Conservation (phyloP, 495 filamentous ascomycete genomes). For the Baudoinia panamericana region DNA sequence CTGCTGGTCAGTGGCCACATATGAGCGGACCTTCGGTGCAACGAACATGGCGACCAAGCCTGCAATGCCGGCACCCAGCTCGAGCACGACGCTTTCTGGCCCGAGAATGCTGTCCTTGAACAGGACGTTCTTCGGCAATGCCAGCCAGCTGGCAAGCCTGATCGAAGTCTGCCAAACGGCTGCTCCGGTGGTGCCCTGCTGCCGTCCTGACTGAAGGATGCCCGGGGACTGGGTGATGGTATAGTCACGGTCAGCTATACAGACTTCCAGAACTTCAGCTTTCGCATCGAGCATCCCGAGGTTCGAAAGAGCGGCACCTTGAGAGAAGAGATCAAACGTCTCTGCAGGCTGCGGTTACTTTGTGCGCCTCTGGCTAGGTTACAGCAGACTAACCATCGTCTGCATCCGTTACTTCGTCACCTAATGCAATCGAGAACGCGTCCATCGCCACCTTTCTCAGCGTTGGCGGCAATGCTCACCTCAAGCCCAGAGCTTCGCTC, state of each 20-base stretch:
- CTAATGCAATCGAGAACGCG: conserved; percentile 24
- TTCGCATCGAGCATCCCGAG: conserved; percentile 75
- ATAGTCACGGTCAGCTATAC: conserved; percentile 55
- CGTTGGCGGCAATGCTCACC: too few species aligned
- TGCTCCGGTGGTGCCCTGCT: conserved; percentile 75
- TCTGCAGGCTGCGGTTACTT: conserved; percentile 39
- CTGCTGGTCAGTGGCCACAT: conserved; percentile 76
- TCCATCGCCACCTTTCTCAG: not conserved
- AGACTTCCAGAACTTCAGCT: conserved; percentile 50
- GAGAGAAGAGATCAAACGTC: conserved; percentile 72
- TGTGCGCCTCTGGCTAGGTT: not conserved
- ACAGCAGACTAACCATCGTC: conserved; percentile 24
- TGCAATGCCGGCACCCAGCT: conserved; percentile 81
- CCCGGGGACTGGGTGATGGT: conserved; percentile 76
- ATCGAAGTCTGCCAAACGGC: conserved; percentile 92
- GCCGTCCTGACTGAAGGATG: conserved; percentile 61
- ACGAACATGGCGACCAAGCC: conserved; percentile 57
- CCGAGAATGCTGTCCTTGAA: conserved; percentile 44
- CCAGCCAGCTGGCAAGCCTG: conserved; percentile 69
- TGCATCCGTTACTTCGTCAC: conserved; percentile 24
- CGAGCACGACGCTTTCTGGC: conserved; percentile 47
- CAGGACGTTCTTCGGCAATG: conserved; percentile 48
- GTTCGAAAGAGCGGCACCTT: conserved; percentile 51
- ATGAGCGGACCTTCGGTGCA: conserved; percentile 46
- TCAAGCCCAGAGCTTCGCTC: too few species aligned